Evolutionary conservation across 768 basidiomycete species (phyloP), one percentile per base, ranked within the genome.

Genomic region (Stropharia rugosoannulata): DNA sequence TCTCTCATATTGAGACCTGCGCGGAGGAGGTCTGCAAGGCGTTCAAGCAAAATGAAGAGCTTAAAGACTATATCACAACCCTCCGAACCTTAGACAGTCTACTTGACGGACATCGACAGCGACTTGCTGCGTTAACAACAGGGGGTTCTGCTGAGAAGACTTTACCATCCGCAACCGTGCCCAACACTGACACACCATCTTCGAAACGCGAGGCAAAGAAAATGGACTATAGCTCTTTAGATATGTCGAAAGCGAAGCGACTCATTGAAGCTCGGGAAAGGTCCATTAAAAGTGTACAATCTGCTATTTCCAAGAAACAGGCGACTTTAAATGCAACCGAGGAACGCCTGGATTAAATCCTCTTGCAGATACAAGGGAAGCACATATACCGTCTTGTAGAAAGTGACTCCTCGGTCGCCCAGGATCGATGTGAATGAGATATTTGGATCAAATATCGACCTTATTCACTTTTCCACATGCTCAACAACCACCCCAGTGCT

Each of bases 1-100:
- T 93, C 67, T 68, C 78, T 2, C 92, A 94, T 62, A 87, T 93
- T 61, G 86, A 90, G 67, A 83, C 79, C 1, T 92, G 90, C 65
- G 74, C 90, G 5, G 66, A 77, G 13, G 89, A 94, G 66, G 90
- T 88, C 12, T 92, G 89, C 66, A 80, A 78, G 13, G 72, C 72
- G 35, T 91, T 89, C 75, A 84, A 81, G 56, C 77, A 79, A 45
- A 71, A 79, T 51, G 89, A 92, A 57, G 88, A 90, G 59, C 73
- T 90, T 50, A 80, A 81, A 16, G 87, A 88, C 41, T 78, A 71
- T 54, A 72, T 89, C 13, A 66, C 79, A 3, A 81, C 81, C 16
- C 69, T 93, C 27, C 70, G 66, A 5, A 80, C 77, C 2, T 73
- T 92, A 22, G 90, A 93, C 63, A 80, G 79, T 49, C 72, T 85